phyloP scores from a whole-genome alignment of 148 eudicot species.

The Rhododendron vialii region DNA sequence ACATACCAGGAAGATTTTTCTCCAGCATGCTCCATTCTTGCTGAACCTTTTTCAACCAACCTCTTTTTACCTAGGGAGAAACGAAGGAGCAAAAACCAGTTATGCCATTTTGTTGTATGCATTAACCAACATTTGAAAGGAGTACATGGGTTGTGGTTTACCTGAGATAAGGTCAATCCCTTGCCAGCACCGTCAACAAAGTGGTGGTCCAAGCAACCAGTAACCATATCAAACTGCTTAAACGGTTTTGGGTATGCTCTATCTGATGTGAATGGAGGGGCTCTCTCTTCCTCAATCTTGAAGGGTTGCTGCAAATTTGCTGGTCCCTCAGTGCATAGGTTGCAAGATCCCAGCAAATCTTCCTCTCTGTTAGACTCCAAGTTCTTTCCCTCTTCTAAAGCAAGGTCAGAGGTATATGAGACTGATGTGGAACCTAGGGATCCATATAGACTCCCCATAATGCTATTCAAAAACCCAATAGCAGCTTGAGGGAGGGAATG shows the following conservation, averaged over 20 bases:
- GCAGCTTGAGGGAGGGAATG: conserved; percentile 57
- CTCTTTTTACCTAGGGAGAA: conserved; percentile 47
- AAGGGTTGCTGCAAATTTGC: conserved; percentile 20
- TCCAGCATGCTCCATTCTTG: conserved; percentile 92
- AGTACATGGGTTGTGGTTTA: conserved; percentile 7
- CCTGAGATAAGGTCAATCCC: conserved; percentile 53
- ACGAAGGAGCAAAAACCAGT: conserved; percentile 7
- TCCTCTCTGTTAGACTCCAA: conserved; percentile 27
- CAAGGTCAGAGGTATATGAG: conserved; percentile 26
- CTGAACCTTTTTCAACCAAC: conserved; percentile 86
- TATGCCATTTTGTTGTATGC: neutral
- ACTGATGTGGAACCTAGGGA: conserved; percentile 35
- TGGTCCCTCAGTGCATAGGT: conserved; percentile 15
- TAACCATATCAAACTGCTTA: conserved; percentile 73
- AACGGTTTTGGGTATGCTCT: conserved; percentile 25
- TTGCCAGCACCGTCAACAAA: conserved; percentile 53
- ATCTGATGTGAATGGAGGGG: conserved; percentile 9
- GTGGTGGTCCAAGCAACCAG: conserved; percentile 78
- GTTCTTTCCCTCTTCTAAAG: conserved; percentile 20
- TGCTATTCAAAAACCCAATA: conserved; percentile 45
- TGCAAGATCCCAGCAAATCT: conserved; percentile 35
- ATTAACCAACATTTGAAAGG: neutral
- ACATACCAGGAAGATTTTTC: conserved; percentile 87
- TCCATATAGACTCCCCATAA: conserved; percentile 49
- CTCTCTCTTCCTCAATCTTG: conserved; percentile 18